phyloP scores from a whole-genome alignment of 192 early-diverging fungal species.

The Backusella morwellensis region DNA sequence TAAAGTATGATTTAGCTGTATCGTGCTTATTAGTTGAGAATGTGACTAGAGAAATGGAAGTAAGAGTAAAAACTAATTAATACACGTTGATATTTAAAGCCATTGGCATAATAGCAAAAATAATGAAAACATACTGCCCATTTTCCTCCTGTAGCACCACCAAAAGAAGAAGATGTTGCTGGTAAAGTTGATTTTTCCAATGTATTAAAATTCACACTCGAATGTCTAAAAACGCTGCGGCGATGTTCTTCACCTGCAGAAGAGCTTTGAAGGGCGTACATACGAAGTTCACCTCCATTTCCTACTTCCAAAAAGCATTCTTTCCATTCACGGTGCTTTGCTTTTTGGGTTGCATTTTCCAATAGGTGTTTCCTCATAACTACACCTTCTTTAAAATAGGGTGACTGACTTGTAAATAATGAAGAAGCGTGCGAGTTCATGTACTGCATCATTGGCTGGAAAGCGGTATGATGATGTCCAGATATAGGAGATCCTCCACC shows the following conservation, averaged over 20 bases:
- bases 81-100: too few relatives aligned
- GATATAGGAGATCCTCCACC: neutral
- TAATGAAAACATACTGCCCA: neutral
- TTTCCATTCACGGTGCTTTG: conserved; percentile 78
- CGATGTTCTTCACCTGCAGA: conserved; percentile 34
- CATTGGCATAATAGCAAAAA: neutral
- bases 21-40: conserved; percentile 39
- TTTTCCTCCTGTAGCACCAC: neutral
- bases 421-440: neutral
- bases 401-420: conserved; percentile 12
- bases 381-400: conserved; percentile 61
- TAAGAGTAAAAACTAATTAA: neutral
- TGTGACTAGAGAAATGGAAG: conserved; percentile 16
- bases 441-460: conserved; percentile 10
- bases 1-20: conserved; percentile 76
- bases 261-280: conserved; percentile 72
- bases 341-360: conserved; percentile 70
- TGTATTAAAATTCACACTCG: conserved; percentile 8
- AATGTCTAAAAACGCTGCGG: conserved; percentile 16
- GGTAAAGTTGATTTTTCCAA: neutral
- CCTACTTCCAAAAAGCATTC: conserved; percentile 75
- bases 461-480: neutral
- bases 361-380: conserved; percentile 85
- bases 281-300: conserved; percentile 60
- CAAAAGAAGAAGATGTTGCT: neutral